Evolutionary conservation across 2,329 filamentous ascomycete species (phyloP).

Genomic region (Drechslerella dactyloides): DNA sequence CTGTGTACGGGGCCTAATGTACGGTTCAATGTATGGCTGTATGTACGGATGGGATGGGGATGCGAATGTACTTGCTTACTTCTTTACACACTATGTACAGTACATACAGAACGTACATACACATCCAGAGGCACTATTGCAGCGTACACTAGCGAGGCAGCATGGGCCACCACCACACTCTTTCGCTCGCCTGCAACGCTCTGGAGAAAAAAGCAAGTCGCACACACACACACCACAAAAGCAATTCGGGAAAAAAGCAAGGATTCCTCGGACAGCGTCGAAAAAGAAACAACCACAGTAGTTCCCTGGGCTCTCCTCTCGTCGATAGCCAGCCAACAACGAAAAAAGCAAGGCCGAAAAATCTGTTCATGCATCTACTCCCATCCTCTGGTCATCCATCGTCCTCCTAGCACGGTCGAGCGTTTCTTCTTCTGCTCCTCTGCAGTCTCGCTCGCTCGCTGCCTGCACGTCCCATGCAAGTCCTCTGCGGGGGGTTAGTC

Average conservation of each 20-base stretch:
- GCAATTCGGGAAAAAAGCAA: no score
- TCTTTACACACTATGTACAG: no score
- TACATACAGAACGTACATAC: no score
- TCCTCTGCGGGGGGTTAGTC: slow-evolving; percentile 17
- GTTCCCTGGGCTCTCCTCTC: no score
- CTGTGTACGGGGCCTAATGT: no score
- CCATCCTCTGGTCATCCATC: no score
- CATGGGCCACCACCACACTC: neutral
- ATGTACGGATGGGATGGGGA: slow-evolving; percentile 4
- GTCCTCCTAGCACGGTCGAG: neutral
- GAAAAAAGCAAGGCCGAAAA: slow-evolving; percentile 7
- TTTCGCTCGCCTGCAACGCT: no score
- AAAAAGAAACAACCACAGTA: slow-evolving; percentile 5
- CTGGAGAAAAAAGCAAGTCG: neutral
- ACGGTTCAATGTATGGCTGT: neutral
- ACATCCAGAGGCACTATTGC: no score
- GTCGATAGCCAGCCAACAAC: neutral
- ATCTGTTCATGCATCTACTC: slow-evolving; percentile 5
- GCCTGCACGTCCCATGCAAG: slow-evolving; percentile 32
- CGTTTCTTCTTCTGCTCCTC: slow-evolving; percentile 14
- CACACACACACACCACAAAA: no score
- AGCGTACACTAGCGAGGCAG: slow-evolving; percentile 2
- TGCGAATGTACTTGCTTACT: no score
- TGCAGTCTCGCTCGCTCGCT: slow-evolving; percentile 24
- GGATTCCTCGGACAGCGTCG: neutral